Evolutionary conservation across 805 yeast species (phyloP).

Genomic region (Cyberlindnera maclurae): DNA sequence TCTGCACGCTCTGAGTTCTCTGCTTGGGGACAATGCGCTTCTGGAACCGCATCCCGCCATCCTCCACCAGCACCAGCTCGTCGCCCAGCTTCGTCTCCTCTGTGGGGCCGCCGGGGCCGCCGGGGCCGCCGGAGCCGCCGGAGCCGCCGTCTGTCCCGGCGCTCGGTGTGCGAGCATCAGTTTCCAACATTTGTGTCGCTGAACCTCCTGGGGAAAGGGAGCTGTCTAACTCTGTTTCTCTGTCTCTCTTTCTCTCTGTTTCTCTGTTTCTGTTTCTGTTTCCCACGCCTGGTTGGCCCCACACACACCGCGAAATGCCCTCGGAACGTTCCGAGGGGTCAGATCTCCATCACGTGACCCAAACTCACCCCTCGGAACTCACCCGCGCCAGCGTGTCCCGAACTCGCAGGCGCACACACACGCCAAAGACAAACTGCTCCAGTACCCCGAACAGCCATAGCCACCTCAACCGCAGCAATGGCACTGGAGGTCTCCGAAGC

Average conservation of each 20-base stretch:
- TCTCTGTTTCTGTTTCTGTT: not conserved
- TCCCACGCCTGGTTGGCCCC: no score
- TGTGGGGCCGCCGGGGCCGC: not conserved
- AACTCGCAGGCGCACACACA: not conserved
- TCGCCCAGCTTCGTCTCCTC: not conserved
- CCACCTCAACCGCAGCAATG: conserved; percentile 1
- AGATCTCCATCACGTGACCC: no score
- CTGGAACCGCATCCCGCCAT: conserved; percentile 56
- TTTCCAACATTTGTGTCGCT: not conserved
- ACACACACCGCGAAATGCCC: no score
- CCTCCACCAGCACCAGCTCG: conserved; percentile 36
- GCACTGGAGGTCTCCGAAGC: conserved; percentile 13
- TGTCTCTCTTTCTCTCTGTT: not conserved
- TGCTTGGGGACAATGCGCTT: conserved; percentile 54
- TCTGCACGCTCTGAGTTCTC: conserved; percentile 33
- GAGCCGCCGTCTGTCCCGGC: not conserved
- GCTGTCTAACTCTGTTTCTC: not conserved
- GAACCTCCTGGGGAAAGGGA: not conserved
- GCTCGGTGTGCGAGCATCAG: not conserved
- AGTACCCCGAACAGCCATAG: not conserved
- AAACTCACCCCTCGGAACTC: no score
- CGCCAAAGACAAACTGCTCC: no score
- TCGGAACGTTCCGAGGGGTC: no score
- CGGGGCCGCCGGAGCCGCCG: not conserved
- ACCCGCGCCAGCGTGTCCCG: no score